A percentile compares a stretch with the other conserved stretches of the same genome.
Conservation (phyloP, 345 rosid genomes). For the Hevea brasiliensis region DNA sequence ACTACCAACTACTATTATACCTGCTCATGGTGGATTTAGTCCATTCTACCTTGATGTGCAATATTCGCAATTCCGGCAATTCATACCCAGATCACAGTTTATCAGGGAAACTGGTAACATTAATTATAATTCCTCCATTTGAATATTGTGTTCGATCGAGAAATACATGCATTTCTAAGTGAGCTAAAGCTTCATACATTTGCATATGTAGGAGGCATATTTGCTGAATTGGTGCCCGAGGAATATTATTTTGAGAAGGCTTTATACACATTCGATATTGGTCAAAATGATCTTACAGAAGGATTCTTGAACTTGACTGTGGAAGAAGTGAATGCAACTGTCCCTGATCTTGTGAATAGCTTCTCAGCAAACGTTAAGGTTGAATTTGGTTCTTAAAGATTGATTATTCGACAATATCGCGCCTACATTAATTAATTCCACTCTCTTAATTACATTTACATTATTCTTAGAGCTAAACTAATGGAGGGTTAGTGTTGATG, state of each 20-base stretch:
- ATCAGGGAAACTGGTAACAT: constrained; percentile 40
- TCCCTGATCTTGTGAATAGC: constrained; percentile 40
- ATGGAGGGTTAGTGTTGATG: neutral
- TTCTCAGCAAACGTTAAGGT: constrained; percentile 43
- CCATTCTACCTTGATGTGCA: constrained; percentile 46
- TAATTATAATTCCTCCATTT: neutral
- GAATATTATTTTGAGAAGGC: constrained; percentile 39
- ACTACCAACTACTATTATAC: constrained; percentile 16
- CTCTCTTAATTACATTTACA: too few relatives aligned
- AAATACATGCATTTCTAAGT: neutral
- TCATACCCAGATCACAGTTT: constrained; percentile 38
- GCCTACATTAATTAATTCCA: too few relatives aligned
- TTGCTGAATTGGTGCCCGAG: constrained; percentile 39
- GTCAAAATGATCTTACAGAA: constrained; percentile 54
- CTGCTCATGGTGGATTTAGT: constrained; percentile 30
- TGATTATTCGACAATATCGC: too few relatives aligned
- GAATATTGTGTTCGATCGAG: too few relatives aligned
- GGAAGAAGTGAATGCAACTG: constrained; percentile 37
- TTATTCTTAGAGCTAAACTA: neutral
- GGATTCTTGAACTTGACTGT: constrained; percentile 35
- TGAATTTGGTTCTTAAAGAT: too few relatives aligned
- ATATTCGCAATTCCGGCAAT: constrained; percentile 41
- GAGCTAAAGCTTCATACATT: too few relatives aligned
- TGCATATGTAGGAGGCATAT: constrained; percentile 29
- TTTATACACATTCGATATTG: constrained; percentile 59